Evolutionary conservation across 139 green algal species (phyloP), one percentile per base, ranked within the genome.

Genomic region (Chlamydomonas applanata): DNA sequence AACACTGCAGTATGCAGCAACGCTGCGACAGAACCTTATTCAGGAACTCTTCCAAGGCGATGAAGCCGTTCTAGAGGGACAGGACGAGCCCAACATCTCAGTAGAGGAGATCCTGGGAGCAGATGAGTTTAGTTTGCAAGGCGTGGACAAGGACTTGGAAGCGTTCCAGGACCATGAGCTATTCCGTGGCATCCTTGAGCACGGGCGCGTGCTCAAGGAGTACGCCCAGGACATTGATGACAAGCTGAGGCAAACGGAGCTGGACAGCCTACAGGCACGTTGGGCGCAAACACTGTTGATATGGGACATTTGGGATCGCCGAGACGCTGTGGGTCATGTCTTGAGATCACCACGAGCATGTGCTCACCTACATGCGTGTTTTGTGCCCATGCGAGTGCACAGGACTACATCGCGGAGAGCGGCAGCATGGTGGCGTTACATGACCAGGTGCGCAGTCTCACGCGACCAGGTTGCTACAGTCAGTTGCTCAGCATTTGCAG

Each of bases 371-470:
- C 40, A 49, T 49, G 40, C 7, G 11, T 19, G 7, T 49, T 49
- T 49, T 19, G 7, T 49, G 40, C 11, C 11, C 40, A 11, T 11
- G 11, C 11, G 40, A 49, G 11, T 49, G 40, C 40, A 49, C 40
- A 76, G 68, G 95, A 98, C 73, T 98, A 98, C 79, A 94, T 98
- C 19, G 72, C 76, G 3, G 95, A 98, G 80, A 92, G 79, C 53
- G 94, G 95, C 80, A 97, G 94, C 77, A 88, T 98, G 59, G 81
- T 95, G 3, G 84, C 73, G 7, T 83, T 98, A 63, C 92, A 98
- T 60, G 75, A 88, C 16, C 91, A 98, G 88, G 91, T 93, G 59
- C 65, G n/a, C n/a, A n/a, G n/a, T n/a, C n/a, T n/a, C n/a, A n/a
- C n/a, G n/a, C n/a, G n/a, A n/a, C n/a, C n/a, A n/a, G n/a, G n/a